Evolutionary conservation across 1,139 yeast species (phyloP).

Genomic region (Kurtzmaniella natalensis): DNA sequence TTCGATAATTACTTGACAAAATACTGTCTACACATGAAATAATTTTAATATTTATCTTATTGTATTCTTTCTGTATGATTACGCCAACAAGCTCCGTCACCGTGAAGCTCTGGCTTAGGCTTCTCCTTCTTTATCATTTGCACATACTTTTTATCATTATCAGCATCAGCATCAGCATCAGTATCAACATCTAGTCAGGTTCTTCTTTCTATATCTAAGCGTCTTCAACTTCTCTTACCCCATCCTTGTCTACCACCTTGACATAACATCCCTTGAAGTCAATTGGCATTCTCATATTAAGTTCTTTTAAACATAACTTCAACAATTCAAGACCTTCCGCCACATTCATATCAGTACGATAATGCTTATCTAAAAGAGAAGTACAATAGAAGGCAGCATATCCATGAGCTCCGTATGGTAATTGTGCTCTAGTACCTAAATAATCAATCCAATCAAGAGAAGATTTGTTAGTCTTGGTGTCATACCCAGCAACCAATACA

Average conservation of each 20-base stretch:
- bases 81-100: too few relatives aligned
- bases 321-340: conserved; percentile 80
- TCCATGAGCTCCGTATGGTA: conserved; percentile 97
- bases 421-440: conserved; percentile 82
- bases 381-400: conserved; percentile 93
- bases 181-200: too few relatives aligned
- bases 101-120: too few relatives aligned
- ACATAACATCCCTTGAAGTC: conserved; percentile 89
- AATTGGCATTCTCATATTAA: conserved; percentile 86
- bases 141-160: too few relatives aligned
- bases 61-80: too few relatives aligned
- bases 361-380: conserved; percentile 88
- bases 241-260: conserved; percentile 73
- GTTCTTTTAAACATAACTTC: conserved; percentile 70
- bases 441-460: conserved; percentile 88
- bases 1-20: too few relatives aligned
- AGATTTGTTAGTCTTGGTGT: conserved; percentile 58
- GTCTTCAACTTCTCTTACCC: conserved; percentile 50
- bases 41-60: too few relatives aligned
- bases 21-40: too few relatives aligned
- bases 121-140: too few relatives aligned
- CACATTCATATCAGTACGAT: conserved; percentile 67
- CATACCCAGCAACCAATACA: conserved; percentile 82
- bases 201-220: too few relatives aligned
- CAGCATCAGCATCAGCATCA: too few relatives aligned